A percentile compares a stretch with the other conserved stretches of the same genome.
Evolutionary conservation across 1,284 basidiomycete species (phyloP).

Genomic region (Pseudozyma hubeiensis): DNA sequence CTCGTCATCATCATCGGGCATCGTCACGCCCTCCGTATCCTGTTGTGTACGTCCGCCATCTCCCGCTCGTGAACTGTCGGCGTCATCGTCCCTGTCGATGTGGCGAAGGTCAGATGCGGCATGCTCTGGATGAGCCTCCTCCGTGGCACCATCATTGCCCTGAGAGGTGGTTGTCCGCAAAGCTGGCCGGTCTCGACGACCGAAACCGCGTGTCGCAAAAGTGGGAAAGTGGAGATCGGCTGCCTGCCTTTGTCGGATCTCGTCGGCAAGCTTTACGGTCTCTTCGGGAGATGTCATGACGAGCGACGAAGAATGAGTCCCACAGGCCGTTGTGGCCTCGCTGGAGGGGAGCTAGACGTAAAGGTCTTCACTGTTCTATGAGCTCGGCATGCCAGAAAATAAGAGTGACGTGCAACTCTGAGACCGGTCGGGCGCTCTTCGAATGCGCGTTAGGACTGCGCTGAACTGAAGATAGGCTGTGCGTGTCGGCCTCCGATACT

Average conservation of each 20-base stretch:
- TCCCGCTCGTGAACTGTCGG: neutral
- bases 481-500: too few relatives aligned
- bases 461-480: too few relatives aligned
- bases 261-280: slow-evolving; percentile 39
- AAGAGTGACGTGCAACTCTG: neutral
- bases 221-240: slow-evolving; percentile 39
- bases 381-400: slow-evolving; percentile 3
- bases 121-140: neutral
- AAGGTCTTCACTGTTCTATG: neutral
- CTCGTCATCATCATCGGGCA: slow-evolving; percentile 44
- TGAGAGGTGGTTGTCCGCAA: slow-evolving; percentile 14
- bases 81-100: neutral
- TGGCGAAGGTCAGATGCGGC: neutral
- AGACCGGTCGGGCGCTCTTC: too few relatives aligned
- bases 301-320: neutral
- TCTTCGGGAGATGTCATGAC: slow-evolving; percentile 49
- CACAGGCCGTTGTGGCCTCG: too few relatives aligned
- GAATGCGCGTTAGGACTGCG: too few relatives aligned
- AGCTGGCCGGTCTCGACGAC: slow-evolving; percentile 30
- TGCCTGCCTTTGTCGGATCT: slow-evolving; percentile 43
- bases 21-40: neutral
- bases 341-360: too few relatives aligned
- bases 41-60: too few relatives aligned
- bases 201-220: slow-evolving; percentile 37
- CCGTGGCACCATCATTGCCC: slow-evolving; percentile 2